These are phyloP conservation scores for Teunomyces cretensis DNA, from an alignment of 805 yeast species.

Conservation along the genomic window DNA sequence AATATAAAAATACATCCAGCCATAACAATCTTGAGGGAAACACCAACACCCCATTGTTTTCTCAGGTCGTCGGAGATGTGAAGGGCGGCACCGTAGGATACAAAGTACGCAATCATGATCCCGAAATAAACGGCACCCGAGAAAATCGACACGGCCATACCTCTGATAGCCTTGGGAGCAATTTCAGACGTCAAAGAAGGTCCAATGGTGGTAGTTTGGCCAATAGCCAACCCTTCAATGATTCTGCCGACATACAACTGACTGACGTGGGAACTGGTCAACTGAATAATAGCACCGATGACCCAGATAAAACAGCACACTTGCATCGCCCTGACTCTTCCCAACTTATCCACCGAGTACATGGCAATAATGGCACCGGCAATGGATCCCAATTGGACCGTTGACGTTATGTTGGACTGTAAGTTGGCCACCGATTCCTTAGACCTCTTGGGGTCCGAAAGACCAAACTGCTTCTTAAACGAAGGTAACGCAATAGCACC, in stretches of 20 bases:
- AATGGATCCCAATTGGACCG: conserved; percentile 24
- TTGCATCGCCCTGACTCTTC: conserved; percentile 22
- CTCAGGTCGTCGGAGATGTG: conserved; percentile 15
- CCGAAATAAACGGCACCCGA: conserved; percentile 27
- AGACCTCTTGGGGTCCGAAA: conserved; percentile 14
- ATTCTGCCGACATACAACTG: conserved; percentile 25
- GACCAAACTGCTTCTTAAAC: conserved; percentile 17
- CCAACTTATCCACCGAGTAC: conserved; percentile 23
- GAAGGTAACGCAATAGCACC: conserved; percentile 20
- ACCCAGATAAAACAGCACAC: conserved; percentile 19
- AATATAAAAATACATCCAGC: conserved; percentile 19
- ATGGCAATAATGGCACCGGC: conserved; percentile 24
- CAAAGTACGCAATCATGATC: conserved; percentile 20
- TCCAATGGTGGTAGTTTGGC: conserved; percentile 25
- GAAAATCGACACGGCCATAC: conserved; percentile 21
- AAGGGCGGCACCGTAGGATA: conserved; percentile 50
- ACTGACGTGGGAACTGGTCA: conserved; percentile 15
- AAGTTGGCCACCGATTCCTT: conserved; percentile 16
- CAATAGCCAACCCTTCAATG: conserved; percentile 24
- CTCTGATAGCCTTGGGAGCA: conserved; percentile 23
- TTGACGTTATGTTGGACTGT: conserved; percentile 23
- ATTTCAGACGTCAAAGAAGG: conserved; percentile 23
- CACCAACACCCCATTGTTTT: conserved; percentile 21
- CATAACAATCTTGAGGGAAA: conserved; percentile 19
- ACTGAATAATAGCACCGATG: conserved; percentile 19